Evolutionary conservation across 257 asterid species (phyloP).

Genomic region (Solanum chaucha): DNA sequence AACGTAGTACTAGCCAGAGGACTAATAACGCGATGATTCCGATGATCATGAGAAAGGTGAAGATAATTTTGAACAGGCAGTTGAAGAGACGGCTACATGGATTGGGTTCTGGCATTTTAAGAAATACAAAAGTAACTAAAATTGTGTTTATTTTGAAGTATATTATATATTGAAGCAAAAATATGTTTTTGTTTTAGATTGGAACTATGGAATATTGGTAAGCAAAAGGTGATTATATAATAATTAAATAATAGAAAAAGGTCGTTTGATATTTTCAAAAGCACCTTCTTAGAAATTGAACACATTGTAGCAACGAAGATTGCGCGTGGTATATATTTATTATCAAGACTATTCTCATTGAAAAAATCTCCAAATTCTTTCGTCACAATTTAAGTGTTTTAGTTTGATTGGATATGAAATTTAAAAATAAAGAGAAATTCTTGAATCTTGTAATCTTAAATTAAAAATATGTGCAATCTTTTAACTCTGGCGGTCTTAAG

Average conservation of each 20-base stretch:
- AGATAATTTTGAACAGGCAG: too few species aligned
- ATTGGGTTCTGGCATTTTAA: too few species aligned
- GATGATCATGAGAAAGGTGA: too few species aligned
- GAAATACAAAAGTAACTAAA: too few species aligned
- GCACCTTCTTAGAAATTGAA: not conserved
- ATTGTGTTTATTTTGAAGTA: not conserved
- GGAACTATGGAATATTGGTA: not conserved
- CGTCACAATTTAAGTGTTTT: too few species aligned
- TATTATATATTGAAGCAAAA: not conserved
- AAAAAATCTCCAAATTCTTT: not conserved
- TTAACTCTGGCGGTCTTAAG: too few species aligned
- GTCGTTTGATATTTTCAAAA: not conserved
- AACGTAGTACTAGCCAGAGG: too few species aligned
- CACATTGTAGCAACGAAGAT: not conserved
- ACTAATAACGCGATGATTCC: too few species aligned
- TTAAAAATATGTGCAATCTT: fast-evolving
- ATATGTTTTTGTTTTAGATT: not conserved
- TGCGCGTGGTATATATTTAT: not conserved
- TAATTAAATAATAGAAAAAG: not conserved
- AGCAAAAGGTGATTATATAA: not conserved
- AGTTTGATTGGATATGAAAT: too few species aligned
- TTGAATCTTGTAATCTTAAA: too few species aligned
- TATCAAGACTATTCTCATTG: not conserved
- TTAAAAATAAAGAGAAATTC: too few species aligned
- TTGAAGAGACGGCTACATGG: too few species aligned